Conservation (phyloP, 352 stramenopile species). For the Globisporangium mamillatum region DNA sequence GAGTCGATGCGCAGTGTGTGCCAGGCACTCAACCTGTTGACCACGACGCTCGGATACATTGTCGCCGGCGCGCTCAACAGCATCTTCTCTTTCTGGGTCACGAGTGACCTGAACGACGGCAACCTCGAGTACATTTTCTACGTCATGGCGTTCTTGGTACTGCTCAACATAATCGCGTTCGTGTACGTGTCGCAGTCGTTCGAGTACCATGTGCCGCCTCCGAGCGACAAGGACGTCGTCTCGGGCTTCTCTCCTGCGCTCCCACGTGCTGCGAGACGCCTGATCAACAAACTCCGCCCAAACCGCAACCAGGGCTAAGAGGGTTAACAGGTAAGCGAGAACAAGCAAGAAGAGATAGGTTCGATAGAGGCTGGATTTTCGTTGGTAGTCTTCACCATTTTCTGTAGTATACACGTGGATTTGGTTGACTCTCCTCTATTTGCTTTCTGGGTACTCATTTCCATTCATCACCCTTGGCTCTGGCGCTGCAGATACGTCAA, state of each 20-base stretch:
- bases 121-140: slow-evolving; percentile 90
- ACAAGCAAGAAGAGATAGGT: not conserved
- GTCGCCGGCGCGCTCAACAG: slow-evolving; percentile 80
- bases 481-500: slow-evolving; percentile 66
- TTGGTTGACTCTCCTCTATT: slow-evolving; percentile 7
- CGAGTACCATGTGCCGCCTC: slow-evolving; percentile 72
- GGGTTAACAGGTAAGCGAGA: not conserved
- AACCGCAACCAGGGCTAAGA: slow-evolving; percentile 10
- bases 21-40: slow-evolving; percentile 88
- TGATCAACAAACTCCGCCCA: slow-evolving; percentile 27
- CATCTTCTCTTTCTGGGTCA: slow-evolving; percentile 90
- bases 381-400: slow-evolving; percentile 2
- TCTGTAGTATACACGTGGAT: slow-evolving; percentile 8
- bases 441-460: not conserved
- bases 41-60: slow-evolving; percentile 87
- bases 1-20: slow-evolving; percentile 90
- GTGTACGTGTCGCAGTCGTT: slow-evolving; percentile 69
- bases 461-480: slow-evolving; percentile 18
- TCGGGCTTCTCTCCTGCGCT: slow-evolving; percentile 66
- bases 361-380: slow-evolving; percentile 11
- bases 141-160: slow-evolving; percentile 65
- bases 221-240: slow-evolving; percentile 39
- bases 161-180: slow-evolving; percentile 64
- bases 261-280: slow-evolving; percentile 41
- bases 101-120: slow-evolving; percentile 88